phyloP scores from a whole-genome alignment of 208 protist genomes.

The Crithidia mellificae region DNA sequence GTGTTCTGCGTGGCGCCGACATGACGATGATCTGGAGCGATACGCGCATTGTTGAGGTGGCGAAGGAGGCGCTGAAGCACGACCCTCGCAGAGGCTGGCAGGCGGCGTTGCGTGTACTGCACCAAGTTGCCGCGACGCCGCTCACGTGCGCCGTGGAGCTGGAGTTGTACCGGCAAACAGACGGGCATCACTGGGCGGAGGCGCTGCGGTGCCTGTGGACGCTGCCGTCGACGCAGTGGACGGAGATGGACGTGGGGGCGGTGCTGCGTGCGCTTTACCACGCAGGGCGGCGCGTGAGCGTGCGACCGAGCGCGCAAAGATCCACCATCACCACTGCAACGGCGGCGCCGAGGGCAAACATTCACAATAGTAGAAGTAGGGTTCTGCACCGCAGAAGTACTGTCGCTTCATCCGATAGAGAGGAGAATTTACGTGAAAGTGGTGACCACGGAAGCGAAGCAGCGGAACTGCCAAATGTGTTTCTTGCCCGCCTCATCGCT shows the following conservation, averaged over 20 bases:
- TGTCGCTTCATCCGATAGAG: too few relatives aligned
- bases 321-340: too few relatives aligned
- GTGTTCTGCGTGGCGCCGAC: conserved; percentile 19
- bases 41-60: conserved; percentile 25
- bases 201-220: conserved; percentile 38
- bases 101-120: conserved; percentile 38
- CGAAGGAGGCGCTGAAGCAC: conserved; percentile 25
- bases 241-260: conserved; percentile 60
- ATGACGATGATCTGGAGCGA: conserved; percentile 39
- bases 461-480: conserved; percentile 1
- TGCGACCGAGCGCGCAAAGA: not conserved
- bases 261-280: conserved; percentile 54
- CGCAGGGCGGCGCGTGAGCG: conserved; percentile 16
- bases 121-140: conserved; percentile 28
- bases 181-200: conserved; percentile 30
- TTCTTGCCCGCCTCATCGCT: conserved; percentile 21
- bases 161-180: conserved; percentile 50
- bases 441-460: too few relatives aligned
- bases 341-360: too few relatives aligned
- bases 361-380: too few relatives aligned
- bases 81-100: conserved; percentile 39
- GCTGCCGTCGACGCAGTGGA: conserved; percentile 48
- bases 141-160: conserved; percentile 36
- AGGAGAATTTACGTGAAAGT: too few relatives aligned
- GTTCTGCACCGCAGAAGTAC: too few relatives aligned